These are phyloP conservation scores for Incumbomyces lentus DNA, from an alignment of 2,329 filamentous ascomycete genomes.

Conservation along the genomic window DNA sequence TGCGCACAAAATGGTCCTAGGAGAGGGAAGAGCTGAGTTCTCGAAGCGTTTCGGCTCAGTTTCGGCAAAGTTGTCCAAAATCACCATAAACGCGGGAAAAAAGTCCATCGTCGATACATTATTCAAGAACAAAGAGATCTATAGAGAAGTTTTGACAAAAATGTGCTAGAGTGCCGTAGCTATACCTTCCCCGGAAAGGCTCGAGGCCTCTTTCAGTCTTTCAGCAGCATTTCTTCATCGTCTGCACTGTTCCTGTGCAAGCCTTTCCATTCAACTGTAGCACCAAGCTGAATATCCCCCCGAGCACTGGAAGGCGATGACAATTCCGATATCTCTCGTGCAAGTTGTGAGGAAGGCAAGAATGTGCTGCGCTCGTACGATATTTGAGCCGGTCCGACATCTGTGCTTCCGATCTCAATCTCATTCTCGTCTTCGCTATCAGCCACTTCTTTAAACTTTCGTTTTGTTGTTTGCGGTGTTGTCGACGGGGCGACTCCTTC, in stretches of 20 bases:
- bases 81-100: too few species aligned
- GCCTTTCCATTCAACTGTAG: background rate
- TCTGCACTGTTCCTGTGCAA: background rate
- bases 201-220: background rate
- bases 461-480: slow-evolving; percentile 21
- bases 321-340: background rate
- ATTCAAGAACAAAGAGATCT: too few species aligned
- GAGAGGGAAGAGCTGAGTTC: too few species aligned
- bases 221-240: background rate
- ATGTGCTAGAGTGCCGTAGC: too few species aligned
- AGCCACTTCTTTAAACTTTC: slow-evolving; percentile 34
- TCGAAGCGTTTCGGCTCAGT: too few species aligned
- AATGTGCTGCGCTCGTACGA: background rate
- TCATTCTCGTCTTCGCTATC: slow-evolving; percentile 35
- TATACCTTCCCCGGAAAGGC: too few species aligned
- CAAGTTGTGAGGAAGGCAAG: slow-evolving; percentile 4
- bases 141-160: too few species aligned
- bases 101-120: too few species aligned
- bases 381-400: background rate
- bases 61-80: too few species aligned
- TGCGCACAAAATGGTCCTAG: too few species aligned
- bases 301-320: background rate
- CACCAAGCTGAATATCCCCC: background rate
- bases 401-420: slow-evolving; percentile 11
- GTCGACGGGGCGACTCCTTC: slow-evolving; percentile 5